Conservation (phyloP, 129 eudicot species). For the sunflower (Helianthus annuus) region DNA sequence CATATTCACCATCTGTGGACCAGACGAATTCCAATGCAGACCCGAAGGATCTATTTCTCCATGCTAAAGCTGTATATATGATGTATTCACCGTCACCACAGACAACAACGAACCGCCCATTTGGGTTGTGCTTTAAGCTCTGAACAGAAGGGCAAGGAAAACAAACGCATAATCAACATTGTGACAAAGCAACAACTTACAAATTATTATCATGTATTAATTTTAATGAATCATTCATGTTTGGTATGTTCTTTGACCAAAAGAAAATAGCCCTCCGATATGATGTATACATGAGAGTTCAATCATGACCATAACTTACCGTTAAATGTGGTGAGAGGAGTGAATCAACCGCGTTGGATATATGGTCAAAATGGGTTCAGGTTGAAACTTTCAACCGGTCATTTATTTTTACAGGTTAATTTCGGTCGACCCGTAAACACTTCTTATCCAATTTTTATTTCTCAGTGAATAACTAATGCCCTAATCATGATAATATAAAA, state of each 20-base stretch:
- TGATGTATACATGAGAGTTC: constrained; percentile 8
- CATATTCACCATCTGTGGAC: constrained; percentile 97
- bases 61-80: constrained; percentile 94
- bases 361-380: background rate
- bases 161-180: constrained; percentile 23
- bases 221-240: background rate
- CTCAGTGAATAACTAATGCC: background rate
- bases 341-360: background rate
- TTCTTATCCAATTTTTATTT: background rate
- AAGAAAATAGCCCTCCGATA: constrained; percentile 10
- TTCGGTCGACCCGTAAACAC: background rate
- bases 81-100: constrained; percentile 99
- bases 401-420: background rate
- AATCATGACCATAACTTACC: background rate
- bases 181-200: background rate
- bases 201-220: background rate
- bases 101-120: constrained; percentile 97
- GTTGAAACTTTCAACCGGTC: background rate
- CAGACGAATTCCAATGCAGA: constrained; percentile 96
- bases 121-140: constrained; percentile 97
- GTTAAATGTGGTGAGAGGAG: background rate
- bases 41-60: constrained; percentile 99
- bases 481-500: background rate
- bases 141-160: constrained; percentile 27
- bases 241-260: constrained; percentile 1